Percentiles rank a stretch among this genome's conserved stretches.
These are phyloP conservation scores for Ophiostoma pallidulum DNA, from an alignment of 2,329 filamentous ascomycete genomes.

Conservation along the genomic window DNA sequence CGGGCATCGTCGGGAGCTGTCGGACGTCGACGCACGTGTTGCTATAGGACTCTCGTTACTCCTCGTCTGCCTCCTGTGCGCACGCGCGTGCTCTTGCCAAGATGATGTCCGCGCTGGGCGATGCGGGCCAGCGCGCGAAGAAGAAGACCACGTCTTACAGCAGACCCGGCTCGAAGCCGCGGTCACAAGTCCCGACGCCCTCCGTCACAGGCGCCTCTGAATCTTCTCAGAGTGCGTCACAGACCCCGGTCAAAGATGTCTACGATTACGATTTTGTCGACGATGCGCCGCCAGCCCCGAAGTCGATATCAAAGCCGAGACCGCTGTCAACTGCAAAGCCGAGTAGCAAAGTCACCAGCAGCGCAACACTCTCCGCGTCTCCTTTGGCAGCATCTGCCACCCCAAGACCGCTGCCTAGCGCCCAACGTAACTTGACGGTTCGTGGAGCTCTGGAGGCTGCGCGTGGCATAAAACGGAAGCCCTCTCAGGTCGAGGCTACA, in stretches of 20 bases:
- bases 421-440: not conserved
- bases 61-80: not conserved
- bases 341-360: not conserved
- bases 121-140: conserved; percentile 19
- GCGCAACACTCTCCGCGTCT: not conserved
- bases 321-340: not conserved
- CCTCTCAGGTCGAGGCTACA: conserved; percentile 1
- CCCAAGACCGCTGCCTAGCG: not conserved
- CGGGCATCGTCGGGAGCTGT: not conserved
- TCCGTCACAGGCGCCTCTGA: conserved; percentile 2
- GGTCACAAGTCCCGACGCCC: conserved; percentile 11
- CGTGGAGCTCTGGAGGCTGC: not conserved
- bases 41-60: no score
- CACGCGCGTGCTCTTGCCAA: conserved; percentile 12
- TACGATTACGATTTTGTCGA: conserved; percentile 18
- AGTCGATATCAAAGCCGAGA: not conserved
- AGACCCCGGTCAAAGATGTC: conserved; percentile 12
- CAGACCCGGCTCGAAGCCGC: conserved; percentile 19
- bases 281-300: conserved; percentile 9
- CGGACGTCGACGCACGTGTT: no score
- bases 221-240: not conserved
- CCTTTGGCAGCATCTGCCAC: not conserved
- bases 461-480: conserved; percentile 15
- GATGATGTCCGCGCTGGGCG: conserved; percentile 18
- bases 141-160: conserved; percentile 25